Percentiles rank a stretch among this genome's conserved stretches.
phyloP scores from a whole-genome alignment of 1,139 yeast species.

The Zygosaccharomyces pseudobailii region DNA sequence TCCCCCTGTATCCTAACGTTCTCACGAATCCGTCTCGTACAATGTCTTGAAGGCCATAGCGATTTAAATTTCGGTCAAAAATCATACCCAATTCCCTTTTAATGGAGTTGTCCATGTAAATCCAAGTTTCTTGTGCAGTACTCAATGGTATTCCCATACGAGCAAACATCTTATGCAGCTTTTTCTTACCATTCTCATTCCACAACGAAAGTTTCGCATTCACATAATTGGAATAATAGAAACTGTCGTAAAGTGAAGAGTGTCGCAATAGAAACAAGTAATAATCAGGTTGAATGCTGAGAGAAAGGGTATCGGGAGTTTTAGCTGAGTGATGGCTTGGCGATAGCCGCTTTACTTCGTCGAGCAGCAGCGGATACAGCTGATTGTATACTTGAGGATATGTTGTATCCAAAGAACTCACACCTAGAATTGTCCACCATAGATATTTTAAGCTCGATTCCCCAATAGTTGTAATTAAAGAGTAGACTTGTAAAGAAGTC shows the following conservation, averaged over 20 bases:
- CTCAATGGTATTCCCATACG: constrained; percentile 91
- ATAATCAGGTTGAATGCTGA: constrained; percentile 77
- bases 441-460: constrained; percentile 65
- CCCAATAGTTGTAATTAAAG: constrained; percentile 73
- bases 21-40: constrained; percentile 83
- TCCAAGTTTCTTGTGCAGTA: constrained; percentile 88
- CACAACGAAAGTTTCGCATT: constrained; percentile 83
- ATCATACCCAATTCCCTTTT: constrained; percentile 69
- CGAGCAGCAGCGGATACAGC: constrained; percentile 67
- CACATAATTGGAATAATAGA: constrained; percentile 83
- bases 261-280: constrained; percentile 82
- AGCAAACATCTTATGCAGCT: constrained; percentile 86
- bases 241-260: constrained; percentile 89
- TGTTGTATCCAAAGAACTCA: constrained; percentile 71
- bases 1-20: constrained; percentile 81
- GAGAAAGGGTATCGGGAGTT: constrained; percentile 54
- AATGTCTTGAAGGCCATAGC: constrained; percentile 79
- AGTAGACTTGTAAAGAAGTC: constrained; percentile 72
- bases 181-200: constrained; percentile 88
- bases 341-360: constrained; percentile 74
- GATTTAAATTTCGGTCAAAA: constrained; percentile 63
- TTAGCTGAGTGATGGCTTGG: constrained; percentile 34
- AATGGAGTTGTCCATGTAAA: constrained; percentile 76
- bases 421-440: constrained; percentile 89
- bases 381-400: constrained; percentile 74